Conservation (phyloP, 305 asterid genomes). For the Solanum chacoense region DNA sequence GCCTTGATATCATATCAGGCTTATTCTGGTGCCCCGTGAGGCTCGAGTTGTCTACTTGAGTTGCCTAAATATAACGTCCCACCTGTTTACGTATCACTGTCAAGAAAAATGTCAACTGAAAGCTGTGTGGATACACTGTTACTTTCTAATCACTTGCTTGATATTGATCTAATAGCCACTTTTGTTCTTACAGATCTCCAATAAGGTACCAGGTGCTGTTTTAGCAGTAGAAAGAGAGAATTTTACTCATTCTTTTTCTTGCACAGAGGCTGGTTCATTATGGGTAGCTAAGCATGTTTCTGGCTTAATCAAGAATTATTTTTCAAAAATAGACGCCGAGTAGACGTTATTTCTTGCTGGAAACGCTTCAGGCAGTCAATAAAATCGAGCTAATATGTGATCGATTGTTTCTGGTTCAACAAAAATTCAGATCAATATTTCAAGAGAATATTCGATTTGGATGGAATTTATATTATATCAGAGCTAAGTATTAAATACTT, state of each 20-base stretch:
- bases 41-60: neutral
- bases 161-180: neutral
- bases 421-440: neutral
- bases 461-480: neutral
- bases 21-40: neutral
- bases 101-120: neutral
- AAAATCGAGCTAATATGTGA: neutral
- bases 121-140: neutral
- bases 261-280: conserved; percentile 58
- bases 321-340: neutral
- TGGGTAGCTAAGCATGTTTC: conserved; percentile 70
- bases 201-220: conserved; percentile 37
- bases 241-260: conserved; percentile 71
- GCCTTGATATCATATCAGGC: neutral
- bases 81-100: neutral
- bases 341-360: neutral
- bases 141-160: neutral
- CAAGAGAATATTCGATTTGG: neutral
- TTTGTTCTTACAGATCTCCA: conserved; percentile 34
- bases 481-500: neutral
- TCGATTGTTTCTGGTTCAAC: neutral
- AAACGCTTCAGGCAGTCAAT: neutral
- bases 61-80: neutral
- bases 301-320: conserved; percentile 32
- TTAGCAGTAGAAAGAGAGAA: conserved; percentile 51